phyloP scores from a whole-genome alignment of 2,329 filamentous ascomycete genomes.

The Apiospora marii region DNA sequence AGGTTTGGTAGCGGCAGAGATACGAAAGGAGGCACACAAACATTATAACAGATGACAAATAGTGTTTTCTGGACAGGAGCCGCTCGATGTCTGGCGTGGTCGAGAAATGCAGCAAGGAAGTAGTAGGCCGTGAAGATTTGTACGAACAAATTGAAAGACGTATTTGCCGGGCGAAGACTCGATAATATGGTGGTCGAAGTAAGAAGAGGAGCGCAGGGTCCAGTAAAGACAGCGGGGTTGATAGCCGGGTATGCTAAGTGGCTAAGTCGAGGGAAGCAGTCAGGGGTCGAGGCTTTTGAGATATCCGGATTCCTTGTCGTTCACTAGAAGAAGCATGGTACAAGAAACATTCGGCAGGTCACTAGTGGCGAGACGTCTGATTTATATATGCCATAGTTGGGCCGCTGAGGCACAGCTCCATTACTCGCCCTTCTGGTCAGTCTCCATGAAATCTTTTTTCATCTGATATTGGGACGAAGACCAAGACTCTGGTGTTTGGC shows the following conservation, averaged over 20 bases:
- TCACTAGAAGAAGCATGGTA: conserved; percentile 22
- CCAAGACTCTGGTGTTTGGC: conserved; percentile 46
- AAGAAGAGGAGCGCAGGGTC: conserved; percentile 1
- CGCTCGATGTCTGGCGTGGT: not conserved
- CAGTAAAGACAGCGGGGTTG: conserved; percentile 32
- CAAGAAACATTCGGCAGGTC: conserved; percentile 17
- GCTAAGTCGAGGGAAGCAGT: conserved; percentile 29
- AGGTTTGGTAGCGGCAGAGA: conserved; percentile 17
- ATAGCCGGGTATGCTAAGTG: conserved; percentile 30
- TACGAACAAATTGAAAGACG: conserved; percentile 20
- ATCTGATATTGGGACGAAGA: conserved; percentile 26
- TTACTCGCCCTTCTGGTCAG: conserved; percentile 15
- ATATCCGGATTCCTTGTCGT: conserved; percentile 36
- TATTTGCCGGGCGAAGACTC: conserved; percentile 26
- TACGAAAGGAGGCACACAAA: conserved; percentile 30
- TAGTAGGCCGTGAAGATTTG: conserved; percentile 14
- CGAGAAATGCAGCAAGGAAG: not conserved
- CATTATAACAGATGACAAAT: conserved; percentile 27
- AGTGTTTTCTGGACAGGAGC: conserved; percentile 13
- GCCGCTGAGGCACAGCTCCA: conserved; percentile 18
- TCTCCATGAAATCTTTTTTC: conserved; percentile 24
- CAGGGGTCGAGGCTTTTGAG: conserved; percentile 32
- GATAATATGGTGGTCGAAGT: conserved; percentile 19
- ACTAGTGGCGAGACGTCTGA: conserved; percentile 26
- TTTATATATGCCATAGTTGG: conserved; percentile 26